phyloP scores from a whole-genome alignment of 352 stramenopile species.

The Thalassiosira exigua region DNA sequence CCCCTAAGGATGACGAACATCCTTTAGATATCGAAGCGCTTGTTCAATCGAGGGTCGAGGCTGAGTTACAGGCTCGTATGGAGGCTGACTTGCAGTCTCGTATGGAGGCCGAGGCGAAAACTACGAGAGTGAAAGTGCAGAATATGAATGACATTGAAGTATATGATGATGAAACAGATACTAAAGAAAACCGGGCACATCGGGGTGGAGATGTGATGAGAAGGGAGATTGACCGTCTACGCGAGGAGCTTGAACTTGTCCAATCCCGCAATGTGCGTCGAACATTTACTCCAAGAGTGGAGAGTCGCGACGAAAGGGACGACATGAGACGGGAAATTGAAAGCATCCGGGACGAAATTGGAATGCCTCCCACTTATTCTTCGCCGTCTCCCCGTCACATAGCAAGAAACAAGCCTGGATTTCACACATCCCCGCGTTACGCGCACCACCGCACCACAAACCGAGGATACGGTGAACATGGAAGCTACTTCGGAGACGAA shows the following conservation, averaged over 20 bases:
- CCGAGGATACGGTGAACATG: not conserved
- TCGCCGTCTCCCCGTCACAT: not conserved
- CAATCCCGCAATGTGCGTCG: slow-evolving; percentile 5
- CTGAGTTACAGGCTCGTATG: slow-evolving; percentile 20
- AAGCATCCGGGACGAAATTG: not conserved
- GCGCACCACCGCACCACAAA: not conserved
- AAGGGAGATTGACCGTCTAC: slow-evolving; percentile 21
- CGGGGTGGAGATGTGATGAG: slow-evolving; percentile 15
- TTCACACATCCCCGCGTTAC: not conserved
- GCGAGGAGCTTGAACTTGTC: slow-evolving; percentile 24
- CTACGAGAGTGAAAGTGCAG: not conserved
- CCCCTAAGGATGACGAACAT: not conserved
- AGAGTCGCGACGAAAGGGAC: slow-evolving; percentile 18
- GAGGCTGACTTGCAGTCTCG: slow-evolving; percentile 16
- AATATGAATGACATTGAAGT: not conserved
- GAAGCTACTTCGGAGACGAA: not conserved
- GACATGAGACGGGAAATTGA: slow-evolving; percentile 5
- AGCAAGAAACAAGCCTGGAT: not conserved
- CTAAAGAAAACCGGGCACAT: slow-evolving; percentile 2
- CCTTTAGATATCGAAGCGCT: slow-evolving; percentile 20
- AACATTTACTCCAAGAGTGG: slow-evolving; percentile 7
- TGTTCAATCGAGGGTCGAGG: slow-evolving; percentile 19
- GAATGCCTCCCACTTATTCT: not conserved
- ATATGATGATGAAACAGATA: not conserved
- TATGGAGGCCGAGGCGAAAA: slow-evolving; percentile 8